These are phyloP conservation scores for Paecilomyces niveus DNA, from an alignment of 2,329 filamentous ascomycete species.

Conservation along the genomic window DNA sequence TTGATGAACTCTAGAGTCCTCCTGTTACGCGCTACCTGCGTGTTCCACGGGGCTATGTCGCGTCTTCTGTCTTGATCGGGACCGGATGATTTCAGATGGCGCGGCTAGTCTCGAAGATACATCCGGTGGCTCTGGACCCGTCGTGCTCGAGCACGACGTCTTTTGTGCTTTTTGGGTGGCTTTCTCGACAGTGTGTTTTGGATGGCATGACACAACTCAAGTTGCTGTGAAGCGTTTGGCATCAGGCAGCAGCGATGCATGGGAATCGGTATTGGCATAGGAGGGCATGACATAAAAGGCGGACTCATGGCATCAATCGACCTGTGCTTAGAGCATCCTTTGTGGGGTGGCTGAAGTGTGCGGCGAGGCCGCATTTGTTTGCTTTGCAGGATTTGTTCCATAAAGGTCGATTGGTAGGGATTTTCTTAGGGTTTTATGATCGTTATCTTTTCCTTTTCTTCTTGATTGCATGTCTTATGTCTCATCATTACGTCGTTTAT, in stretches of 20 bases:
- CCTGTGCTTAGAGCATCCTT: background rate
- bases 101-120: background rate
- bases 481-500: slow-evolving; percentile 7
- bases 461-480: slow-evolving; percentile 5
- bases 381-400: background rate
- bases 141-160: slow-evolving; percentile 1
- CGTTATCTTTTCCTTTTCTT: slow-evolving; percentile 5
- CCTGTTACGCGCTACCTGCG: background rate
- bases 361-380: background rate
- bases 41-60: background rate
- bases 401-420: background rate
- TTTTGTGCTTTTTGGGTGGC: slow-evolving; percentile 8
- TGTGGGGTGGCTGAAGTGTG: background rate
- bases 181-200: slow-evolving; percentile 8
- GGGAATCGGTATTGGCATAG: slow-evolving; percentile 9
- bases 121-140: background rate
- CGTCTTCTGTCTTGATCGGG: background rate
- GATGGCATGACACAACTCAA: slow-evolving; percentile 7
- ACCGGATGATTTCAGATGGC: background rate
- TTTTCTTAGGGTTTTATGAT: background rate
- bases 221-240: slow-evolving; percentile 6
- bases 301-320: slow-evolving; percentile 5
- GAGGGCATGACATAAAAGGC: slow-evolving; percentile 7
- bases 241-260: slow-evolving; percentile 7
- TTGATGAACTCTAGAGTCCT: background rate